Conservation (phyloP, 108 stramenopile genomes). For the Discostella pseudostelligera region DNA sequence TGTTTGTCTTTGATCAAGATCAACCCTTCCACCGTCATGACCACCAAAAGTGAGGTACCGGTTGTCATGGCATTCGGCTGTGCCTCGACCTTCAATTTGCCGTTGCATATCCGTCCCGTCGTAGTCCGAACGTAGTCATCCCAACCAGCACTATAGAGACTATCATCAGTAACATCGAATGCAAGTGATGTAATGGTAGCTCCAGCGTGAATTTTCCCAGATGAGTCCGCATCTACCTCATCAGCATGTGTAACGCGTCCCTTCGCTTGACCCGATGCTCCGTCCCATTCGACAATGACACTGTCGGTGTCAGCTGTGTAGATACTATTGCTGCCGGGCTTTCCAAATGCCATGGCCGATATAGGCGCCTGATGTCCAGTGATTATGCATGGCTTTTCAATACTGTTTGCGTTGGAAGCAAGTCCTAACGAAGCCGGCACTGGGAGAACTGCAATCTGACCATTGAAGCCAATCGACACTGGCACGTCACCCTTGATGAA, state of each 20-base stretch:
- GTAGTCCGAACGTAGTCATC: conserved; percentile 84
- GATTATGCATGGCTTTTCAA: conserved; percentile 44
- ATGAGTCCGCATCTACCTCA: conserved; percentile 47
- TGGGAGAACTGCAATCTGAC: conserved; percentile 79
- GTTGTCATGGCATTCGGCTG: conserved; percentile 83
- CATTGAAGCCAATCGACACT: conserved; percentile 82
- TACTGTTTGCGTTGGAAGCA: conserved; percentile 12
- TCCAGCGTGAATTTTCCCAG: conserved; percentile 68
- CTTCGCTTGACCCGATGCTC: conserved; percentile 40
- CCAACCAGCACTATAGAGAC: conserved; percentile 85
- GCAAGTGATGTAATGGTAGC: conserved; percentile 65
- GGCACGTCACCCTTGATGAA: conserved; percentile 62
- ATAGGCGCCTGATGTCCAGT: conserved; percentile 87
- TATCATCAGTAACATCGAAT: conserved; percentile 24
- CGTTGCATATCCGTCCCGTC: conserved; percentile 16
- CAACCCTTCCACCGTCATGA: conserved; percentile 76
- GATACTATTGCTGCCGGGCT: conserved; percentile 47
- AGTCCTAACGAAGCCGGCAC: conserved; percentile 13
- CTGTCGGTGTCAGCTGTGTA: conserved; percentile 94
- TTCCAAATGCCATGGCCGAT: conserved; percentile 75
- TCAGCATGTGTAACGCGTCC: conserved; percentile 17
- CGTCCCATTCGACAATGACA: conserved; percentile 84
- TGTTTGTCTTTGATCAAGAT: conserved; percentile 53
- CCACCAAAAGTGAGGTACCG: conserved; percentile 64
- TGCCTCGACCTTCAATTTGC: conserved; percentile 60